phyloP scores from a whole-genome alignment of 352 stramenopile species.

The Globisporangium abappressorium region DNA sequence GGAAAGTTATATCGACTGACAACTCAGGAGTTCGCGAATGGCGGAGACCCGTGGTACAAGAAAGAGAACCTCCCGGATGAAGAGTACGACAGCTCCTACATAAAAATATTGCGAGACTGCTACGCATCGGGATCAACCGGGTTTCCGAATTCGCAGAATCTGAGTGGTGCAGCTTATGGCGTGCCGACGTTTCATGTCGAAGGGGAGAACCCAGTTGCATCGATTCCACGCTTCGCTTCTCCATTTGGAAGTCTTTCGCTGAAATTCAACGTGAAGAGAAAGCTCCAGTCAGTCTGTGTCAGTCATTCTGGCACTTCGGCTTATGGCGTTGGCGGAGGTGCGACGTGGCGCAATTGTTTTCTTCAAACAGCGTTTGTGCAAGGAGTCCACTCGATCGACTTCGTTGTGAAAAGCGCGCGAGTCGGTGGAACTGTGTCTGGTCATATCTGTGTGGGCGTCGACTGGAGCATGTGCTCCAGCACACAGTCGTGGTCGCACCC shows the following conservation, averaged over 20 bases:
- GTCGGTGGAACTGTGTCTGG: constrained; percentile 58
- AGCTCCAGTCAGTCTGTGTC: constrained; percentile 52
- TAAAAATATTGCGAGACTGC: constrained; percentile 85
- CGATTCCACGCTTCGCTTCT: constrained; percentile 56
- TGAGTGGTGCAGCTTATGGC: constrained; percentile 79
- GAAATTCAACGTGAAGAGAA: constrained; percentile 67
- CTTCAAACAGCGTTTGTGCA: constrained; percentile 57
- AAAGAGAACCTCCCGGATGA: constrained; percentile 86
- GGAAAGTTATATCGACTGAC: constrained; percentile 86
- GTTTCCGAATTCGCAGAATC: constrained; percentile 86
- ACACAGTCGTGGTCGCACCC: not conserved
- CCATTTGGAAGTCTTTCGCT: constrained; percentile 50
- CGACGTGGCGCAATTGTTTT: constrained; percentile 66
- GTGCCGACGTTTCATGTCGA: constrained; percentile 84
- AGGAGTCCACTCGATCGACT: constrained; percentile 77
- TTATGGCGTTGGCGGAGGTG: constrained; percentile 46
- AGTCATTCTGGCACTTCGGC: constrained; percentile 74
- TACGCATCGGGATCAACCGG: constrained; percentile 80
- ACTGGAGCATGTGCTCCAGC: constrained; percentile 37
- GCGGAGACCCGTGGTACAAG: constrained; percentile 88
- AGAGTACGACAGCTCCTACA: constrained; percentile 84
- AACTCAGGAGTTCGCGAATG: constrained; percentile 85
- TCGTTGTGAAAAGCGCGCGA: constrained; percentile 70
- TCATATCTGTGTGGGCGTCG: constrained; percentile 73
- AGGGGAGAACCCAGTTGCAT: constrained; percentile 65